Evolutionary conservation across 139 green algal species (phyloP), one percentile per base, ranked within the genome.

Genomic region (Yamagishiella unicocca): DNA sequence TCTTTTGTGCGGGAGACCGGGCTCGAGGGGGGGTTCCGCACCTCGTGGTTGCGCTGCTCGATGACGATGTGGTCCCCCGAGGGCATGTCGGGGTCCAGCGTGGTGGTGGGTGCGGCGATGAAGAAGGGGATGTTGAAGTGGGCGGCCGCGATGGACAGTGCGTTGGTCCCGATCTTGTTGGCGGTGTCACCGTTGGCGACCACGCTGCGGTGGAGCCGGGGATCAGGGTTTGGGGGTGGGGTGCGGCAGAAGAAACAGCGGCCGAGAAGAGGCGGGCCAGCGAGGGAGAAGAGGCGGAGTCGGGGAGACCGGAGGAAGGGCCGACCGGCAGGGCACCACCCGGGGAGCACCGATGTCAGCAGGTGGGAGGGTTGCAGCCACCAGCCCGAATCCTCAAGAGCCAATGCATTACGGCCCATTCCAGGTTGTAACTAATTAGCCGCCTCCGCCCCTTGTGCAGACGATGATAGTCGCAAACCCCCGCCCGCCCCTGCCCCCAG

Each of bases 121-220:
- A 98, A 99, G 93, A 99, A 99, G 12, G 98, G 97, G 42, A 98
- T 84, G 14, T 93, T 89, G 33, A 95, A 90, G 33, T 94, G 75
- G 31, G 61, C 40, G 12, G 94, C 94, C 0, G 91, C 78, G 55
- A 97, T 87, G 19, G 95, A 92, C 50, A 96, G 90, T 53, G 88
- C 84, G 80, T 90, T 89, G 37, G 96, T 99, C 61, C 97, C 97
- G 55, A 99, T 98, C 93, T 99, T 98, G 92, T 98, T 98, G 74
- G 96, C 96, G 6, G 95, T 97, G 94, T 98, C 96, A 19, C 96
- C 96, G 79, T 98, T 98, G 45, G 96, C 95, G 9, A 93, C 93
- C 33, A 95, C 93, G 9, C 90, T 87, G 82, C 6, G 79, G 12
- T 29, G 46, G 31, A 21, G 72, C 2, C 42, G 42, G 25, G 35